phyloP scores from a whole-genome alignment of 2,329 filamentous ascomycete genomes.

The Stachybotrys echinatus region DNA sequence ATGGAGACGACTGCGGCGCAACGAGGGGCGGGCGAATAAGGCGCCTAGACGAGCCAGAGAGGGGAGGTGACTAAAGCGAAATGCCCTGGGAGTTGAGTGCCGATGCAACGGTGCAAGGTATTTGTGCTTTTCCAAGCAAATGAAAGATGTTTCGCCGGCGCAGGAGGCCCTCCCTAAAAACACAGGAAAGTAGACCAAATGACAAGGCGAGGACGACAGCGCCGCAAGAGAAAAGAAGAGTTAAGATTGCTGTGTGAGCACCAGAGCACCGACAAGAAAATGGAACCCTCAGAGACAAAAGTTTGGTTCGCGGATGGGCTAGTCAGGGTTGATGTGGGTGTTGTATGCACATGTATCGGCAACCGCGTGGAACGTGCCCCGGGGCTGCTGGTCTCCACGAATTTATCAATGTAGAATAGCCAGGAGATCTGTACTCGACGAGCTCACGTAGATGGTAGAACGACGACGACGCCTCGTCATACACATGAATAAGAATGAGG shows the following conservation, averaged over 20 bases:
- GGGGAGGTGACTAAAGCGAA: too few species aligned
- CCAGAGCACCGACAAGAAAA: not conserved
- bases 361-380: too few species aligned
- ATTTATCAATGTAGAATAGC: too few species aligned
- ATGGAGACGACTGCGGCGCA: not conserved
- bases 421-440: too few species aligned
- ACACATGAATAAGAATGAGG: too few species aligned
- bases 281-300: not conserved
- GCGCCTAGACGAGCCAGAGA: too few species aligned
- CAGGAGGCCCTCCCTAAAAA: not conserved
- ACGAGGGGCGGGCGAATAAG: not conserved
- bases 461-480: too few species aligned
- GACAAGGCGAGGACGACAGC: not conserved
- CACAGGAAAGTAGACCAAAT: not conserved
- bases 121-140: not conserved
- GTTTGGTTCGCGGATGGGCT: constrained; percentile 3
- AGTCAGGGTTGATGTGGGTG: constrained; percentile 1
- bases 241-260: not conserved
- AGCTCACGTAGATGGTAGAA: too few species aligned
- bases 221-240: not conserved
- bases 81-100: not conserved
- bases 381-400: too few species aligned
- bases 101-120: not conserved
- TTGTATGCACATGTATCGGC: not conserved
- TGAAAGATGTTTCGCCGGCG: not conserved